Evolutionary conservation across 2,329 filamentous ascomycete genomes (phyloP).

Genomic region (Alternaria rosae): DNA sequence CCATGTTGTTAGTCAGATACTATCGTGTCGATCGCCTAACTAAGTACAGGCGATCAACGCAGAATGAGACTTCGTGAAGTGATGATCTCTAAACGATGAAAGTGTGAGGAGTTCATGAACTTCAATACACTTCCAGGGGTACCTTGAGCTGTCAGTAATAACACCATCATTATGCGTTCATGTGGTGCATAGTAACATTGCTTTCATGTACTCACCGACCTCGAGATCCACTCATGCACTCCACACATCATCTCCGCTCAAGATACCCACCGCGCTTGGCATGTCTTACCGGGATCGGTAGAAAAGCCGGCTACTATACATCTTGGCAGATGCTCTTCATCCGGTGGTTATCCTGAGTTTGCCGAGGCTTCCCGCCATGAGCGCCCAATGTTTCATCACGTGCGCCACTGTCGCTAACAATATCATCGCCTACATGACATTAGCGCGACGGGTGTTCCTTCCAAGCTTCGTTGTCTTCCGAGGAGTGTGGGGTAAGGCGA

Average conservation of each 20-base stretch:
- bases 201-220: slow-evolving; percentile 2
- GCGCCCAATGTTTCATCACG: slow-evolving; percentile 4
- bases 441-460: neutral
- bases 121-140: neutral
- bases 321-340: slow-evolving; percentile 7
- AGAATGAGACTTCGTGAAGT: neutral
- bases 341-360: slow-evolving; percentile 12
- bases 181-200: neutral
- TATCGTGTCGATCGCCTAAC: neutral
- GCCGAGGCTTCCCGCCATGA: slow-evolving; percentile 10
- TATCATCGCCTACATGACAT: neutral
- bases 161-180: neutral
- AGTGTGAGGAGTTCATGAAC: neutral
- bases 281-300: slow-evolving; percentile 3
- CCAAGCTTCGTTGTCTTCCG: neutral
- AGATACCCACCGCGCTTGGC: slow-evolving; percentile 12
- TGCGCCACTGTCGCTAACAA: neutral
- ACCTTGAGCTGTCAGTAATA: neutral
- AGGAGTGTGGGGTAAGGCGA: slow-evolving; percentile 8
- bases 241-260: slow-evolving; percentile 7
- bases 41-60: neutral
- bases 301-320: slow-evolving; percentile 4
- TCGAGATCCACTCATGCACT: slow-evolving; percentile 10
- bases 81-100: neutral
- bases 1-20: neutral